Evolutionary conservation across 2,329 filamentous ascomycete species (phyloP), one percentile per base, ranked within the genome.

Genomic region (Tolypocladium amazonense): DNA sequence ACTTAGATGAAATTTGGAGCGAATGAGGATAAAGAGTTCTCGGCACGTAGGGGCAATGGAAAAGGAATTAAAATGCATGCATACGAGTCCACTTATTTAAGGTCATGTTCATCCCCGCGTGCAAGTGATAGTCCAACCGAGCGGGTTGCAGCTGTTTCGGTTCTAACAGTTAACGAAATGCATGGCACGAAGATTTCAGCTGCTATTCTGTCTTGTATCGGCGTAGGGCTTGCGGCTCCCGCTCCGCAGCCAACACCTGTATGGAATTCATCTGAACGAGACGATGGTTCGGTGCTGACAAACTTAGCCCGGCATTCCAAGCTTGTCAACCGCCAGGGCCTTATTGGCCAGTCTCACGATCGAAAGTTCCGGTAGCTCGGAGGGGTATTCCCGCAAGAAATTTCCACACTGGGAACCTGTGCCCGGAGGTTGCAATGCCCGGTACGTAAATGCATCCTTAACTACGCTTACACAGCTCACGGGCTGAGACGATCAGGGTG

Each of bases 331-430:
- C 0, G 88, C 88, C 25, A 77, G 80, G 62, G 78, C 76, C 8
- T 78, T 83, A 62, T 82, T 92, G 39, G 76, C 77, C 2, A 73
- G 70, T 30, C 75, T 92, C 57, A 85, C 80, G 0, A 85, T 89
- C 23, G 76, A 78, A 4, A 72, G 80, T 0, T 74, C 80, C 50
- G 80, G 79, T 43, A 78, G 83, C 57, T 78, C 81, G 56, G 76
- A 74, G 61, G 77, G 77, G 25, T 91, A 92, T 73, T 75, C 80
- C 60, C 85, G 89, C 58, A 80, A 83, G 66, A 73, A 86, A 57
- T 92, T 92, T 75, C 86, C 85, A 2, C 84, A 87, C 72, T 92
- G 88, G 88, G 82, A 80, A 65, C 86, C 83, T 37, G 81, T 86
- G 66, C 75, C 73, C 15, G 88, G 87, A 9, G 73, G 74, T 8